Percentiles rank a stretch among this genome's conserved stretches.
These are phyloP conservation scores for Calocera viscosa DNA, from an alignment of 768 basidiomycete genomes.

Conservation along the genomic window DNA sequence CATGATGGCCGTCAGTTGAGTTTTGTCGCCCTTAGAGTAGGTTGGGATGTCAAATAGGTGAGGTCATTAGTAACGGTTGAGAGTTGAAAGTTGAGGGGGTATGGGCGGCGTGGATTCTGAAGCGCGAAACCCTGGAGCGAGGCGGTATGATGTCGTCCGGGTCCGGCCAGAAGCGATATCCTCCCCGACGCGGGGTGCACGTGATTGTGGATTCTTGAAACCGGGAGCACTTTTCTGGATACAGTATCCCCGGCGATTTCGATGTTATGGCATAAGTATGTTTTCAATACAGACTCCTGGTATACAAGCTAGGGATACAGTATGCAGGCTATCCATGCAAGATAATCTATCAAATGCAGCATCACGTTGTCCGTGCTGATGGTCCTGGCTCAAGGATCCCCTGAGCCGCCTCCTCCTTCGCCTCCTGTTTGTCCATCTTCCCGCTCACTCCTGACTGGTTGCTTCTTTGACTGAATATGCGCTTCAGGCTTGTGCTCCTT, in stretches of 20 bases:
- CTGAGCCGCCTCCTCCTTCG: neutral
- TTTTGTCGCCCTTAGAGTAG: neutral
- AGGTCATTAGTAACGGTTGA: neutral
- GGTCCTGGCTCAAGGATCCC: neutral
- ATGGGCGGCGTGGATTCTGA: neutral
- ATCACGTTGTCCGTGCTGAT: neutral
- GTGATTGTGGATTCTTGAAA: neutral
- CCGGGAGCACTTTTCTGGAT: neutral
- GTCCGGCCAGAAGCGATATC: neutral
- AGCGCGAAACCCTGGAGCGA: neutral
- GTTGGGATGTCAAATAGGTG: neutral
- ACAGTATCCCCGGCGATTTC: neutral
- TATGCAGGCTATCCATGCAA: neutral
- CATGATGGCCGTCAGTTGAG: neutral
- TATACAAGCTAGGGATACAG: conserved; percentile 3
- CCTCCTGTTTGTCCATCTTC: neutral
- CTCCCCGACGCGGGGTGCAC: neutral
- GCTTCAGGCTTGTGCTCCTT: neutral
- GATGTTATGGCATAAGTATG: neutral
- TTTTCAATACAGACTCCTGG: neutral
- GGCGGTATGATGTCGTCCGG: neutral
- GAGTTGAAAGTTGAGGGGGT: neutral
- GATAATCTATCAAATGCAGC: neutral
- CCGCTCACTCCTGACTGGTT: neutral
- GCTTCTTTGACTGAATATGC: neutral